phyloP scores from a whole-genome alignment of 129 eudicot species.

The Lactuca saligna region DNA sequence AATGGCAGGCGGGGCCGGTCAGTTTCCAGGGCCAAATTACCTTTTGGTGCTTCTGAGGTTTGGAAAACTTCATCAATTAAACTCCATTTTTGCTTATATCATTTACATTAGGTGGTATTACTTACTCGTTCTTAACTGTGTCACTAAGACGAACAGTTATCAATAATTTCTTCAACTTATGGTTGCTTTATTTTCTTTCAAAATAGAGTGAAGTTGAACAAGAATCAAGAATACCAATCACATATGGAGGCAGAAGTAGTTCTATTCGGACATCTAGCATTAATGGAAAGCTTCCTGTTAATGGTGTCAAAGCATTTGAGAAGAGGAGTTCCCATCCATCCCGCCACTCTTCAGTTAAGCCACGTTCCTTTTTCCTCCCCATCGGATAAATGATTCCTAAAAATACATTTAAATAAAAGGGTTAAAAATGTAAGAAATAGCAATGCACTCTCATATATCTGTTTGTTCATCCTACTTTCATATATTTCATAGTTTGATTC shows the following conservation, averaged over 20 bases:
- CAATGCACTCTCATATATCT: too few species aligned
- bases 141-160: neutral
- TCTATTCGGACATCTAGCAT: conserved; percentile 28
- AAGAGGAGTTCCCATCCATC: conserved; percentile 24
- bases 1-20: conserved; percentile 53
- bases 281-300: conserved; percentile 20
- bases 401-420: too few species aligned
- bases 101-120: too few species aligned
- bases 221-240: conserved; percentile 20
- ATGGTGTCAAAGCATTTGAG: conserved; percentile 8
- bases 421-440: too few species aligned
- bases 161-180: conserved; percentile 1
- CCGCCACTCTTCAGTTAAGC: conserved; percentile 41
- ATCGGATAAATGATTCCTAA: neutral
- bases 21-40: conserved; percentile 42
- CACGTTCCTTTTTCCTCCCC: conserved; percentile 36
- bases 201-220: conserved; percentile 51
- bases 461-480: too few species aligned
- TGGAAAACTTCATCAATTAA: neutral
- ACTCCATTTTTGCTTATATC: conserved; percentile 1
- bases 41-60: conserved; percentile 53
- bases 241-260: conserved; percentile 33
- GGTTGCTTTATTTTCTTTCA: neutral
- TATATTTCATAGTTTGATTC: conserved; percentile 59
- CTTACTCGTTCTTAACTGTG: neutral